Conservation (phyloP, 164 flowering plant genomes). For the Buxus sempervirens region DNA sequence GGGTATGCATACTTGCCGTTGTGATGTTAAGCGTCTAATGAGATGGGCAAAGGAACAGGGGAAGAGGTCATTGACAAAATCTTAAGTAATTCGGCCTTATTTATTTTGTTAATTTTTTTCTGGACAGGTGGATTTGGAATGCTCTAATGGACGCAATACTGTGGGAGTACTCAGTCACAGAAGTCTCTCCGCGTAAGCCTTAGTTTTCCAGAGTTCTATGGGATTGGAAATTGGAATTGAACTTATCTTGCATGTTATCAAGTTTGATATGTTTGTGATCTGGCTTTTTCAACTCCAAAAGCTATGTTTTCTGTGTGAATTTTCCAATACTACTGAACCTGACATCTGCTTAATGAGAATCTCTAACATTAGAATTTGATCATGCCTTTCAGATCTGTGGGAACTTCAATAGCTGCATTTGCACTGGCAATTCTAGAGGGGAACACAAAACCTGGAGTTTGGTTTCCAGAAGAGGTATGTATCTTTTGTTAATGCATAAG, state of each 20-base stretch:
- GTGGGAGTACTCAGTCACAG: constrained; percentile 72
- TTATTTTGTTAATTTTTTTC: too few species aligned
- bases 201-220: not conserved
- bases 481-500: not conserved
- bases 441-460: constrained; percentile 92
- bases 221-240: not conserved
- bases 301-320: not conserved
- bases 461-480: constrained; percentile 97
- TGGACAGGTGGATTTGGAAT: constrained; percentile 82
- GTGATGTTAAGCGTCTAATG: not conserved
- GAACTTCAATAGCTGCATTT: constrained; percentile 78
- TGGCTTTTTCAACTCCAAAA: not conserved
- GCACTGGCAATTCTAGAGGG: constrained; percentile 89
- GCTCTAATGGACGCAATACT: constrained; percentile 64
- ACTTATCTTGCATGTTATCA: too few species aligned
- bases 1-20: not conserved
- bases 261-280: not conserved
- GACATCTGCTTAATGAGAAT: not conserved
- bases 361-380: not conserved
- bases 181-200: constrained; percentile 71
- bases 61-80: not conserved
- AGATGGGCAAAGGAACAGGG: not conserved
- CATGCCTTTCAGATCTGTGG: constrained; percentile 67
- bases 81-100: not conserved
- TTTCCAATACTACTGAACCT: not conserved